Evolutionary conservation across 257 asterid species (phyloP).

Genomic region (Avicennia marina): DNA sequence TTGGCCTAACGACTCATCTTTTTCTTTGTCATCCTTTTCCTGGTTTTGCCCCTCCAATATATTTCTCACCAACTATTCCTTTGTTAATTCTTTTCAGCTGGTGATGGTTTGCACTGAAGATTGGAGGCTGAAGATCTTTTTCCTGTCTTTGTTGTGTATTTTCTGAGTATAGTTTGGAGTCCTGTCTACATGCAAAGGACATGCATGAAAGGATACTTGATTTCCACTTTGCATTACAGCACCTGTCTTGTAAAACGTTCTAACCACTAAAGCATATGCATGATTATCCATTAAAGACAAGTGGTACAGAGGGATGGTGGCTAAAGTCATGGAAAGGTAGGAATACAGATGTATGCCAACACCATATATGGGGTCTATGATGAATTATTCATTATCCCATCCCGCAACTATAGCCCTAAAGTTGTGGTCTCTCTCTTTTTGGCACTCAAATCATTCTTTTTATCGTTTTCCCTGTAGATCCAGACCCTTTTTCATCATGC

Average conservation of each 20-base stretch:
- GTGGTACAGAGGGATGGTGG: slow-evolving; percentile 40
- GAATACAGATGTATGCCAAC: slow-evolving; percentile 38
- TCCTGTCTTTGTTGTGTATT: not conserved
- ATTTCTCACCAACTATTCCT: not conserved
- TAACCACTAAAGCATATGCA: slow-evolving; percentile 28
- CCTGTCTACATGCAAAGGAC: slow-evolving; percentile 6
- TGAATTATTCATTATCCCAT: slow-evolving; percentile 31
- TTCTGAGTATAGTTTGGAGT: not conserved
- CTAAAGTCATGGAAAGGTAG: slow-evolving; percentile 24
- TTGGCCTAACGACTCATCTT: not conserved
- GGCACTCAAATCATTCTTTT: slow-evolving; percentile 46
- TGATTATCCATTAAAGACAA: slow-evolving; percentile 39
- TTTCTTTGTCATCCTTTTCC: not conserved
- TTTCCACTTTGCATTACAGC: slow-evolving; percentile 30
- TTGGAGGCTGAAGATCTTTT: not conserved
- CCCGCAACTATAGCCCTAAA: slow-evolving; percentile 39
- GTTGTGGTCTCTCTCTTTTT: slow-evolving; percentile 34
- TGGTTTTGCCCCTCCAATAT: not conserved
- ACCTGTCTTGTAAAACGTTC: slow-evolving; percentile 34
- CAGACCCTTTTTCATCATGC: not conserved
- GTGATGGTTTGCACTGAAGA: not conserved
- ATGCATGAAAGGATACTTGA: slow-evolving; percentile 20
- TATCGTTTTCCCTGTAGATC: slow-evolving; percentile 5
- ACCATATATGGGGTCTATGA: slow-evolving; percentile 43
- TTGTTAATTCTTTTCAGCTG: not conserved